Conservation (phyloP, 352 stramenopile genomes). For the Pythium phragmiticola region DNA sequence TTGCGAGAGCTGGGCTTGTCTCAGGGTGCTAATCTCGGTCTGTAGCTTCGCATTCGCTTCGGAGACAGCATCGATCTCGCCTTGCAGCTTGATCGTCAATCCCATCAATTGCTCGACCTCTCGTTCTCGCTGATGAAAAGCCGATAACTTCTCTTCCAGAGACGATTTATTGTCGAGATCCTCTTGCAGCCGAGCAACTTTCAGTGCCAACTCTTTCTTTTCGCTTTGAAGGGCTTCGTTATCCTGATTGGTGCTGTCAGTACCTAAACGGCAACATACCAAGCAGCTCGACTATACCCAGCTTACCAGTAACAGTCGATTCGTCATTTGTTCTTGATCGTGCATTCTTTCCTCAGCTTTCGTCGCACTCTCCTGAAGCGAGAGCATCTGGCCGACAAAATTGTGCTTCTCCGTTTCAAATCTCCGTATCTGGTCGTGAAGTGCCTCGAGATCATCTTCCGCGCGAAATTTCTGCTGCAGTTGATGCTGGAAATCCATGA, state of each 20-base stretch:
- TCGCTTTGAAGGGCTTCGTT: constrained; percentile 23
- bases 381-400: constrained; percentile 17
- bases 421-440: constrained; percentile 34
- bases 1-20: constrained; percentile 47
- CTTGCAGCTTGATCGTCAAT: constrained; percentile 39
- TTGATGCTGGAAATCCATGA: constrained; percentile 51
- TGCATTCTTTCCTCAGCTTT: constrained; percentile 32
- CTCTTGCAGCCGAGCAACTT: constrained; percentile 5
- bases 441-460: constrained; percentile 29
- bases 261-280: neutral
- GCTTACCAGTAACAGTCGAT: constrained; percentile 34
- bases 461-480: constrained; percentile 38
- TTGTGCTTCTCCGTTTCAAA: constrained; percentile 36
- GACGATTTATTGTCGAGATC: constrained; percentile 10
- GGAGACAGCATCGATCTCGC: constrained; percentile 28
- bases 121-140: constrained; percentile 34
- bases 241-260: constrained; percentile 13
- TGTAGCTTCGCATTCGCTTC: constrained; percentile 30
- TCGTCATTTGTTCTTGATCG: constrained; percentile 46
- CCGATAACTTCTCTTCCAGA: constrained; percentile 14
- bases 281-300: neutral
- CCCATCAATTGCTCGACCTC: constrained; percentile 54
- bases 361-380: constrained; percentile 10
- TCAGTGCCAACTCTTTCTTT: constrained; percentile 13
- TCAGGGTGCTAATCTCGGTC: constrained; percentile 32